Evolutionary conservation across 208 protist species (phyloP), one percentile per base, ranked within the genome.

Genomic region (Acanthamoeba castellanii): DNA sequence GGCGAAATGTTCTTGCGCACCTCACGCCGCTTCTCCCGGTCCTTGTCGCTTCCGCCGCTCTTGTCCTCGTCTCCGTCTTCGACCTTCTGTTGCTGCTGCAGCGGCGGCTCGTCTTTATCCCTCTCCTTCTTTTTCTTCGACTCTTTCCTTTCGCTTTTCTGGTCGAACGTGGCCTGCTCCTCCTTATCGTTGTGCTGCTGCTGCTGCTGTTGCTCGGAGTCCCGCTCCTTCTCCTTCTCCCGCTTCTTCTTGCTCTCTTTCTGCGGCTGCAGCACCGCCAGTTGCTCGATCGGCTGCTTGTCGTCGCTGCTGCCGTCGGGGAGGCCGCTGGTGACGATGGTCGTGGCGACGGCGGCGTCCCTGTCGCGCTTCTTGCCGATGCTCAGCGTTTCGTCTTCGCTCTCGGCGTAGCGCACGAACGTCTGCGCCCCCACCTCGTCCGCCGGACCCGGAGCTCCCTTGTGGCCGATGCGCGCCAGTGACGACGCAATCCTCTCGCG

Each of bases 41-140:
- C 87, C 47, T 92, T 92, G 61, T 92, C 61, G 32, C 61, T 72
- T 90, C 57, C 82, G 34, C 85, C 57, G 34, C 61, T 22, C 42
- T 92, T 64, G 45, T 88, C 87, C 37, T 70, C 87, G 14, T 78
- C 37, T 42, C 37, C 87, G 37, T 76, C 61, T n/a, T 91, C 87
- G 13, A 5, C 66, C 66, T 92, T 92, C 37, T 42, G 37, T 47
- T 45, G 13, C 82, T 70, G 82, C 57, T 42, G 50, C 81, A 20
- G n/a, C 81, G 3, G 42, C 37, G 59, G 20, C 32, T 89, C 45
- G 6, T 92, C 87, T 76, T 92, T 92, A 22, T 92, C 87, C 27
- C 87, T 32, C 66, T 92, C 87, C n/a, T 92, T 92, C 59, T 92
- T 92, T 27, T 92, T 92, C 32, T 76, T 92, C 4, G 57, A 76